phyloP scores from a whole-genome alignment of 805 yeast species.

The Suhomyces pyralidae region DNA sequence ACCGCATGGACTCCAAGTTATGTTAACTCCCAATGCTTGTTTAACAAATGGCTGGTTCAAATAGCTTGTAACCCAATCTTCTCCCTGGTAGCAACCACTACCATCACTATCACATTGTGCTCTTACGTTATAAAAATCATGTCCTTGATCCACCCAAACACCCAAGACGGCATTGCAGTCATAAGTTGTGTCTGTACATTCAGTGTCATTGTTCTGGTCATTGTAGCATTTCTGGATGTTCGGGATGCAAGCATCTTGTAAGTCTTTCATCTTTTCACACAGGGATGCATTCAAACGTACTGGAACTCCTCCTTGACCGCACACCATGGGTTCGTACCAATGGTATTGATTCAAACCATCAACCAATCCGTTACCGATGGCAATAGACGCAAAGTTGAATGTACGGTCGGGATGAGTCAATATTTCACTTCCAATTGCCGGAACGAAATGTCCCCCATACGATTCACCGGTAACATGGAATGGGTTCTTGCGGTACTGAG shows the following conservation, averaged over 20 bases:
- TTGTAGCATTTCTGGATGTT: slow-evolving; percentile 4
- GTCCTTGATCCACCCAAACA: slow-evolving; percentile 3
- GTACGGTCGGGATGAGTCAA: slow-evolving; percentile 18
- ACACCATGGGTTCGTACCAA: slow-evolving; percentile 42
- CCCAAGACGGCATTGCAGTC: slow-evolving; percentile 7
- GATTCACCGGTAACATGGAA: slow-evolving; percentile 26
- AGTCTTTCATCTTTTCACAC: slow-evolving; percentile 31
- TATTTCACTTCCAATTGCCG: slow-evolving; percentile 19
- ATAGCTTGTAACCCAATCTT: slow-evolving; percentile 45
- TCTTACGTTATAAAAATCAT: slow-evolving; percentile 2
- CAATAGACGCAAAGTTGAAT: slow-evolving; percentile 32
- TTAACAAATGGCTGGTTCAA: slow-evolving; percentile 54
- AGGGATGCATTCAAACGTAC: slow-evolving; percentile 29
- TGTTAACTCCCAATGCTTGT: slow-evolving; percentile 47
- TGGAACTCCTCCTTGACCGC: slow-evolving; percentile 43
- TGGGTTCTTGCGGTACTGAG: slow-evolving; percentile 13
- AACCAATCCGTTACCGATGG: slow-evolving; percentile 45
- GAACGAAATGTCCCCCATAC: slow-evolving; percentile 24
- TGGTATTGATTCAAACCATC: slow-evolving; percentile 39
- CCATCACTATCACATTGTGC: too few species aligned
- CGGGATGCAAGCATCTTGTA: slow-evolving; percentile 30
- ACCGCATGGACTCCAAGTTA: too few species aligned
- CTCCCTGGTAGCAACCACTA: neutral
- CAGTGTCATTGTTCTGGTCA: slow-evolving; percentile 5
- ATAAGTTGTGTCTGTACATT: slow-evolving; percentile 5